Evolutionary conservation across 768 basidiomycete species (phyloP).

Genomic region (Hypholoma sublateritium): DNA sequence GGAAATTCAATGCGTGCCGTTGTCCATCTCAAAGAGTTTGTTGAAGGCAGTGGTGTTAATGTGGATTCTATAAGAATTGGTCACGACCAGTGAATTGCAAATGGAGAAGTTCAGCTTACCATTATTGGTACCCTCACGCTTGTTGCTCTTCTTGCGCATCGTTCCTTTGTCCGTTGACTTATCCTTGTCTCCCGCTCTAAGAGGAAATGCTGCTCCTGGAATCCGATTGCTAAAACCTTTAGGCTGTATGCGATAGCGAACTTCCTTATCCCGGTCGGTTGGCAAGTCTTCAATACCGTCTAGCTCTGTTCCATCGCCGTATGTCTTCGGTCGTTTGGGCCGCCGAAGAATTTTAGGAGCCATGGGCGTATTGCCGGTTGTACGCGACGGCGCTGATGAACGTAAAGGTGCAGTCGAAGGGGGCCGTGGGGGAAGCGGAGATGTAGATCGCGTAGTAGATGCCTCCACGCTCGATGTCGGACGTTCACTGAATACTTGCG

Average conservation of each 20-base stretch:
- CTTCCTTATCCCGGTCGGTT: slow-evolving; percentile 82
- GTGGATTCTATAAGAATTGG: slow-evolving; percentile 17
- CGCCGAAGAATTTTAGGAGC: slow-evolving; percentile 68
- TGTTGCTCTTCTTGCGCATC: slow-evolving; percentile 55
- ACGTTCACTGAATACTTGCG: slow-evolving; percentile 66
- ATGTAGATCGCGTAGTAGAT: slow-evolving; percentile 46
- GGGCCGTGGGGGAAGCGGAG: slow-evolving; percentile 61
- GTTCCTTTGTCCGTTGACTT: slow-evolving; percentile 51
- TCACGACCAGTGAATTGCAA: slow-evolving; percentile 16
- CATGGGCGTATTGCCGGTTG: slow-evolving; percentile 30
- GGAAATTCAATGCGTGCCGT: slow-evolving; percentile 55
- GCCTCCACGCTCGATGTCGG: slow-evolving; percentile 33
- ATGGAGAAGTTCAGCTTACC: slow-evolving; percentile 36
- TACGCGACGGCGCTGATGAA: slow-evolving; percentile 16
- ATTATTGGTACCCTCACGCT: slow-evolving; percentile 40
- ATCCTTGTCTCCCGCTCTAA: slow-evolving; percentile 27
- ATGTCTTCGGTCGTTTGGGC: slow-evolving; percentile 75
- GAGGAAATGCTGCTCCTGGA: slow-evolving; percentile 50
- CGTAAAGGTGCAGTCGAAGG: slow-evolving; percentile 54
- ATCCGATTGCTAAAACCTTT: slow-evolving; percentile 66
- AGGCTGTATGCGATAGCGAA: slow-evolving; percentile 71
- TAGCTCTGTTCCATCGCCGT: slow-evolving; percentile 88
- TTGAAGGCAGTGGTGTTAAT: slow-evolving; percentile 37
- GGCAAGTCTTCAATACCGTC: slow-evolving; percentile 87
- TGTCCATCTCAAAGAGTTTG: slow-evolving; percentile 57